Percentiles rank a stretch among this genome's conserved stretches.
These are phyloP conservation scores for baker's yeast (Saccharomyces cerevisiae) DNA, from an alignment of 805 yeast species.

Conservation along the genomic window DNA sequence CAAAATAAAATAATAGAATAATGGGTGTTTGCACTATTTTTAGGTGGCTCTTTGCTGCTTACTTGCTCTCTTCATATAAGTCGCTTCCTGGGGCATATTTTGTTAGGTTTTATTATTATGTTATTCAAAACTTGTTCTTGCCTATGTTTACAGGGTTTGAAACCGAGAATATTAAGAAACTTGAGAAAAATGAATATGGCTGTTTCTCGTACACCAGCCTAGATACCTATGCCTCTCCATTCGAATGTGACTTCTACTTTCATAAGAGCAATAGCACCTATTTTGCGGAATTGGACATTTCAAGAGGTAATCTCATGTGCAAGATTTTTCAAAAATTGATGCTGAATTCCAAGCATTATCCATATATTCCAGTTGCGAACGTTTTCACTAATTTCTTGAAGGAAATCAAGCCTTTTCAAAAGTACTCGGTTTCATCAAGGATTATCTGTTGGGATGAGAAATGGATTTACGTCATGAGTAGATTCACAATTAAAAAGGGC, in stretches of 20 bases:
- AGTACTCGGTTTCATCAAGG: constrained; percentile 46
- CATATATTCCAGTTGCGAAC: constrained; percentile 72
- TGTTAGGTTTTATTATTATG: constrained; percentile 48
- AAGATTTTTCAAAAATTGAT: constrained; percentile 51
- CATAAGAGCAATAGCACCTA: constrained; percentile 88
- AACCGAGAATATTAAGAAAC: constrained; percentile 13
- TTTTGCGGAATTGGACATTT: constrained; percentile 70
- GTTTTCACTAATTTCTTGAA: constrained; percentile 58
- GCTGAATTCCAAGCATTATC: constrained; percentile 34
- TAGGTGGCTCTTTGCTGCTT: constrained; percentile 11
- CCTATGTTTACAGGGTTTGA: constrained; percentile 26
- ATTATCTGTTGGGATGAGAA: constrained; percentile 80
- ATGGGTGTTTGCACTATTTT: constrained; percentile 5
- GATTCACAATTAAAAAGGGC: constrained; percentile 41
- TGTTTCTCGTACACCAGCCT: constrained; percentile 38
- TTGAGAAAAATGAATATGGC: constrained; percentile 16
- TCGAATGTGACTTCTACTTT: constrained; percentile 78
- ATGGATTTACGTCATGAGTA: constrained; percentile 68
- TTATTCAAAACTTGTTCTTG: constrained; percentile 36
- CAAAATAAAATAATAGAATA: background rate
- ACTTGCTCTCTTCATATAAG: constrained; percentile 38
- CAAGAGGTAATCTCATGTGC: constrained; percentile 57
- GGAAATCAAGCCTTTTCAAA: constrained; percentile 63
- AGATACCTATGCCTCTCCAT: constrained; percentile 54
- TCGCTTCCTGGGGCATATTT: constrained; percentile 61